Evolutionary conservation across 805 yeast genomes (phyloP).

Genomic region (Ascoidea rubescens): DNA sequence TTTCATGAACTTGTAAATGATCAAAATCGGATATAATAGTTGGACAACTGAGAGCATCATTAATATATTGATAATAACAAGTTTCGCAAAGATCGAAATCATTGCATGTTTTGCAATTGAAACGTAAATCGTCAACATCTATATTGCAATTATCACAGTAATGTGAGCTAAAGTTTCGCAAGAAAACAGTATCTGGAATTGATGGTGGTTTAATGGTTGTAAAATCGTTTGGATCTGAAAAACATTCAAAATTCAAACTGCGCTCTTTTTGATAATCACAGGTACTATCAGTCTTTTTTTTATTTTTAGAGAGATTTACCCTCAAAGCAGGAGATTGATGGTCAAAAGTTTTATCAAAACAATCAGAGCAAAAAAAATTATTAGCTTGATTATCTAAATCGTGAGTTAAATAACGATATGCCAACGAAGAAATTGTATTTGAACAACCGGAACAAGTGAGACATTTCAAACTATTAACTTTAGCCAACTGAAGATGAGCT

Average conservation of each 20-base stretch:
- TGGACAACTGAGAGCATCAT: neutral
- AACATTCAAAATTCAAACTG: no score
- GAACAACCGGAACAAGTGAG: neutral
- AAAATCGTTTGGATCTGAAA: neutral
- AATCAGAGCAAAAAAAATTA: neutral
- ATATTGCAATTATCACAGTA: neutral
- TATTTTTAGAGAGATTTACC: neutral
- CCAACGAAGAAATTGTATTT: neutral
- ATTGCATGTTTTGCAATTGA: conserved; percentile 31
- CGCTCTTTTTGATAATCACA: no score
- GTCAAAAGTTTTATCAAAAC: neutral
- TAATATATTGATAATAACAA: conserved; percentile 15
- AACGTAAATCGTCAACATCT: conserved; percentile 16
- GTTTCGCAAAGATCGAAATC: conserved; percentile 34
- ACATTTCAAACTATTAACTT: neutral
- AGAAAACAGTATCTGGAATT: neutral
- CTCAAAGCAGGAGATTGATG: neutral
- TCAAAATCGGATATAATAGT: neutral
- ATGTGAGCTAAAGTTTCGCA: neutral
- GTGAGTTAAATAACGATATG: neutral
- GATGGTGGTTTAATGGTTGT: neutral
- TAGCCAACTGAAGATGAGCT: neutral
- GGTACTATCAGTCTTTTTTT: neutral
- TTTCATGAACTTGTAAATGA: neutral
- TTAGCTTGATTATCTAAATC: no score